Percentiles rank a stretch among this genome's conserved stretches.
phyloP scores from a whole-genome alignment of 169 alveolate genomes.

The Cystoisospora suis region DNA sequence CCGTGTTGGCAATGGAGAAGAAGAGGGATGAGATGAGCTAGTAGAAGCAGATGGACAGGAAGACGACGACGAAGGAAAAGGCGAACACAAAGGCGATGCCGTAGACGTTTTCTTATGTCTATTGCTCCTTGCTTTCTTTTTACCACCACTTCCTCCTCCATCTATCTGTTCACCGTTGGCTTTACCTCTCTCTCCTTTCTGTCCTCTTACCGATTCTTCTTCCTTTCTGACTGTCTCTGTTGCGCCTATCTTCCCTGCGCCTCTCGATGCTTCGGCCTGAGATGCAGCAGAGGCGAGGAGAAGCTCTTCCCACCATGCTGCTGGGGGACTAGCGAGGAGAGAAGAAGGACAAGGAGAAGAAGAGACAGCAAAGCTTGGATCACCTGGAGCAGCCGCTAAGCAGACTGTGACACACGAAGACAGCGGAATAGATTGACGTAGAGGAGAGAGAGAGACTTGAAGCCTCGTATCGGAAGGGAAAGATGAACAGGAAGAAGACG shows the following conservation, averaged over 20 bases:
- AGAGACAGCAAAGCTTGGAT: background rate
- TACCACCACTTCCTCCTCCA: no score
- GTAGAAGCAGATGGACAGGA: background rate
- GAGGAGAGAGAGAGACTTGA: constrained; percentile 18
- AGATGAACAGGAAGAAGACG: background rate
- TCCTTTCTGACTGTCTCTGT: no score
- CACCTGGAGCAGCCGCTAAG: constrained; percentile 21
- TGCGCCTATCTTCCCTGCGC: no score
- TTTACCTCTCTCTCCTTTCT: no score
- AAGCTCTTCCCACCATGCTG: constrained; percentile 29
- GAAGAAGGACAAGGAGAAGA: background rate
- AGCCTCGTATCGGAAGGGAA: background rate
- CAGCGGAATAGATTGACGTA: background rate
- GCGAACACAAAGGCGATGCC: background rate
- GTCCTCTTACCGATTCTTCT: no score
- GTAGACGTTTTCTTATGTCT: background rate
- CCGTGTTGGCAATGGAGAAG: background rate
- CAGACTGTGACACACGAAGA: background rate
- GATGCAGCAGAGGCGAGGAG: background rate
- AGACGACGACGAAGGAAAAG: background rate
- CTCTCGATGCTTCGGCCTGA: background rate
- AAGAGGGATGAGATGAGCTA: background rate
- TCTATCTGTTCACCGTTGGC: no score
- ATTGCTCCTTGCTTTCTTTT: no score
- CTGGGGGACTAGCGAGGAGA: background rate